Base-by-base conservation (phyloP, 306 rosid species). In the Medicago truncatula region DNA sequence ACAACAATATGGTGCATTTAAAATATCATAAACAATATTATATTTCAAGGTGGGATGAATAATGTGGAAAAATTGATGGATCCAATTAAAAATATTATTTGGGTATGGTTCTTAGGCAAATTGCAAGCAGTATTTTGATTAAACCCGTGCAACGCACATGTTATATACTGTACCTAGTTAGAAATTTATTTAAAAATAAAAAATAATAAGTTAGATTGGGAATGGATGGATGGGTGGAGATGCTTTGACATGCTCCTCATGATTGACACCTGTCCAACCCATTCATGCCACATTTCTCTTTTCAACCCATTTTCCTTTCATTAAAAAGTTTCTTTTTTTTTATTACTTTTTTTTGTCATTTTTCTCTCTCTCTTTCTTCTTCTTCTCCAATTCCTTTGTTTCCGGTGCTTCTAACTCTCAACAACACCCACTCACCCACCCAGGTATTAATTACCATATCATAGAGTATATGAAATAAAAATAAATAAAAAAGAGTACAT, bases 191-290 rank as follows among this genome's bases (percentile, higher is more conserved):
- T 36, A 17, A 17, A 43, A 20, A 28, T 28, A 3, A 25, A 34
- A 34, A 34, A 34, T 2, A n/a, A 50, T n/a, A n/a, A n/a, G n/a
- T n/a, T n/a, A n/a, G 57, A 67, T 44, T 67, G 58, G 40, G 9
- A 47, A 43, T 60, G 60, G 43, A 46, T 73, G 46, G 87, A 84
- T 90, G 88, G 85, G 88, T 83, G 86, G 92, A 89, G 91, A 85
- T 73, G 87, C 84, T 82, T 88, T 70, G 74, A 72, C 66, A 69
- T 49, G 82, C 78, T 80, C 75, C 83, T 77, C 49, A 46, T 21
- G 82, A 75, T 75, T 81, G 90, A 88, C 96, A 85, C 67, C 74
- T 90, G 93, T 87, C 87, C 75, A 18, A 57, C 11, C 6, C 13
- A 28, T 23, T 46, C 65, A 23, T 46, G 38, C 38, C 38, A 34